These are phyloP conservation scores for Hortiboletus campestris DNA, from an alignment of 768 basidiomycete species.

Conservation along the genomic window DNA sequence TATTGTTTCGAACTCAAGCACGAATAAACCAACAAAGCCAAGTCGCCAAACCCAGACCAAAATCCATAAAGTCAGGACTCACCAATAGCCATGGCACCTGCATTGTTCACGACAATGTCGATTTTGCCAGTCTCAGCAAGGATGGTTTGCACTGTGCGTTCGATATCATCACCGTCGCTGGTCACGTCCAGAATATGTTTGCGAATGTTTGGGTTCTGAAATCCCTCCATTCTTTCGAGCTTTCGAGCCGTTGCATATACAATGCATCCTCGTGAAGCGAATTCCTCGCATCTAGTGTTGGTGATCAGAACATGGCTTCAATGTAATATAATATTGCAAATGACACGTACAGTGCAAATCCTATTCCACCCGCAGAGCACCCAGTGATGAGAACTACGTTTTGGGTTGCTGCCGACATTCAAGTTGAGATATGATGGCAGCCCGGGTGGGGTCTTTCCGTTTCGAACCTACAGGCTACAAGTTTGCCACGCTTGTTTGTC, in stretches of 20 bases:
- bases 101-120: conserved; percentile 79
- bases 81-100: conserved; percentile 54
- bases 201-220: conserved; percentile 45
- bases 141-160: conserved; percentile 48
- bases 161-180: conserved; percentile 54
- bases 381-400: conserved; percentile 71
- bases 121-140: conserved; percentile 56
- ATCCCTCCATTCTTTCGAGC: conserved; percentile 59
- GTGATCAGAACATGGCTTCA: background rate
- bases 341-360: conserved; percentile 52
- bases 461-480: no score
- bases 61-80: conserved; percentile 7
- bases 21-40: background rate
- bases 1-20: background rate
- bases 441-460: no score
- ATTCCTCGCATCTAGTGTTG: conserved; percentile 53
- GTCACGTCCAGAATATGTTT: conserved; percentile 61
- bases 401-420: conserved; percentile 1
- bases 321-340: background rate
- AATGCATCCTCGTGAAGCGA: conserved; percentile 60
- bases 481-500: no score
- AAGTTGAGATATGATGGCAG: no score
- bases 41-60: background rate
- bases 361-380: conserved; percentile 72
- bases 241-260: conserved; percentile 70